Evolutionary conservation across 768 basidiomycete genomes (phyloP).

Genomic region (Boletus rufocinnamomeus): DNA sequence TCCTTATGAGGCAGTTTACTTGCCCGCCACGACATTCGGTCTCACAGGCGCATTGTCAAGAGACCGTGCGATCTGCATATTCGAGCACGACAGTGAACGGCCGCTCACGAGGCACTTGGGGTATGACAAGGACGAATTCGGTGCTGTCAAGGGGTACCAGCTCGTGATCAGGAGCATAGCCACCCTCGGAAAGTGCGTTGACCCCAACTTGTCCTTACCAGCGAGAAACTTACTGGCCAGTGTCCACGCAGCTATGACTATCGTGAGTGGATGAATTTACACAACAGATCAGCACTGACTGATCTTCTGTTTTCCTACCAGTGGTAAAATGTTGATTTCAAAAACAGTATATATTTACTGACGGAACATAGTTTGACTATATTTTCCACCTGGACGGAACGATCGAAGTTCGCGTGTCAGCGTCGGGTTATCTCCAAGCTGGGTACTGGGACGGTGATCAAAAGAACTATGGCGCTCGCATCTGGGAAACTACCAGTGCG

Average conservation of each 20-base stretch:
- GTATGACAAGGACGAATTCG: slow-evolving; percentile 54
- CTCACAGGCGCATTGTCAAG: slow-evolving; percentile 44
- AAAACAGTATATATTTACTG: slow-evolving; percentile 5
- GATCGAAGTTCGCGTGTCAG: slow-evolving; percentile 66
- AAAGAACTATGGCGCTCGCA: slow-evolving; percentile 53
- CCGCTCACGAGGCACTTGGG: slow-evolving; percentile 62
- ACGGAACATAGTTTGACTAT: slow-evolving; percentile 54
- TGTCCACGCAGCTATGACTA: slow-evolving; percentile 53
- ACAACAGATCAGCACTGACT: neutral
- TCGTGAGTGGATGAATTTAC: slow-evolving; percentile 36
- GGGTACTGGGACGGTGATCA: slow-evolving; percentile 57
- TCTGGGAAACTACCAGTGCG: slow-evolving; percentile 58
- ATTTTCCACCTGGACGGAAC: slow-evolving; percentile 67
- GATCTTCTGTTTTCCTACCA: slow-evolving; percentile 8
- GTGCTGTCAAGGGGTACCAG: slow-evolving; percentile 61
- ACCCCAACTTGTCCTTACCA: neutral
- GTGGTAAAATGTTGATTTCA: slow-evolving; percentile 30
- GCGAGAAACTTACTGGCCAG: neutral
- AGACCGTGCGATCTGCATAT: slow-evolving; percentile 62
- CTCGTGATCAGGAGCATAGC: slow-evolving; percentile 56
- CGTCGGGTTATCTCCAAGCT: slow-evolving; percentile 69
- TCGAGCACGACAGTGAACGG: slow-evolving; percentile 59
- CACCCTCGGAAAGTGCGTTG: slow-evolving; percentile 64
- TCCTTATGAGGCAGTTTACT: slow-evolving; percentile 57
- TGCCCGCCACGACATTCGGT: slow-evolving; percentile 60